These are phyloP conservation scores for Aurifilum marmelostoma DNA, from an alignment of 2,329 filamentous ascomycete genomes.

Conservation along the genomic window DNA sequence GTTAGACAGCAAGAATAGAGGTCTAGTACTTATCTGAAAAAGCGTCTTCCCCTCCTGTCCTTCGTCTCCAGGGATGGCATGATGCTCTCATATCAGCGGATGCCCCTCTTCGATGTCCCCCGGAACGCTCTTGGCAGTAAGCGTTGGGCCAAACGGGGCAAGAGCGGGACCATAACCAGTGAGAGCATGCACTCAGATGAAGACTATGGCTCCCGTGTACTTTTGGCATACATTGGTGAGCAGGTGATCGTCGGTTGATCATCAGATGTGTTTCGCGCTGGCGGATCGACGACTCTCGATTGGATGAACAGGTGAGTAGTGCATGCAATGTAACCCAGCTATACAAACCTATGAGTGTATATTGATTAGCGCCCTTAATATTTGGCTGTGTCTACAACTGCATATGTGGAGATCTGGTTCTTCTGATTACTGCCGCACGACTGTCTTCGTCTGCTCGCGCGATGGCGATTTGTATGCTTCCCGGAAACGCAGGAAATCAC, in stretches of 20 bases:
- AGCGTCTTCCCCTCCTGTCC: neutral
- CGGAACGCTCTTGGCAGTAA: neutral
- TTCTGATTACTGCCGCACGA: neutral
- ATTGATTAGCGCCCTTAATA: neutral
- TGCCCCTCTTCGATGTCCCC: neutral
- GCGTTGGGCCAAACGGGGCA: neutral
- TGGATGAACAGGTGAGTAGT: neutral
- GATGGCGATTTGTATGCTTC: neutral
- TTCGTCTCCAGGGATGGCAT: neutral
- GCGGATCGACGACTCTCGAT: neutral
- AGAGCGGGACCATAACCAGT: neutral
- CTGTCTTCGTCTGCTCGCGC: neutral
- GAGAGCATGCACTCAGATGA: neutral
- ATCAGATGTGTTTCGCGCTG: neutral
- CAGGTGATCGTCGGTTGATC: neutral
- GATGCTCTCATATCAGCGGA: neutral
- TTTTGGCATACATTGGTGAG: neutral
- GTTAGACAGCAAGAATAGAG: neutral
- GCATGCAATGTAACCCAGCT: neutral
- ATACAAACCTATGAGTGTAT: neutral
- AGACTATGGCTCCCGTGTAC: neutral
- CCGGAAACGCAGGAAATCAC: neutral
- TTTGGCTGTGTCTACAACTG: neutral
- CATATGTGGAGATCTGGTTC: neutral
- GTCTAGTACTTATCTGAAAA: neutral